phyloP scores from a whole-genome alignment of 768 basidiomycete species.

The Boletus pseudopeckii region DNA sequence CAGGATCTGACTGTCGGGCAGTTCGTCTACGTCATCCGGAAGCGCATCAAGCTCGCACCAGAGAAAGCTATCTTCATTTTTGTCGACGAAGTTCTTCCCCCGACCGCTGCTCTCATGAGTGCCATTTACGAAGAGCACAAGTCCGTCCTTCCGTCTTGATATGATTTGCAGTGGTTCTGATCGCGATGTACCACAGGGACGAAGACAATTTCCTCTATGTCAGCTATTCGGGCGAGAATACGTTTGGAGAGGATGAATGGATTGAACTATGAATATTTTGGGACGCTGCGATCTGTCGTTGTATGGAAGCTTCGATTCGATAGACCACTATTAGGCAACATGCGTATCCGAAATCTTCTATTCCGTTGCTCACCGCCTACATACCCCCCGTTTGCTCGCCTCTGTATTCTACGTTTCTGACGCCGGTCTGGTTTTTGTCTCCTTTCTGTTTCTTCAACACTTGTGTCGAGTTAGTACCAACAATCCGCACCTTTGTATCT shows the following conservation, averaged over 20 bases:
- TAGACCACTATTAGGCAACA: conserved; percentile 30
- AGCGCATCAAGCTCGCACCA: conserved; percentile 98
- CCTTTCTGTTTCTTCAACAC: background rate
- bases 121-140: conserved; percentile 99
- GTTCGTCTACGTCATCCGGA: conserved; percentile 99
- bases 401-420: conserved; percentile 28
- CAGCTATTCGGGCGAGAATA: conserved; percentile 98
- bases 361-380: conserved; percentile 8
- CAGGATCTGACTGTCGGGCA: conserved; percentile 97
- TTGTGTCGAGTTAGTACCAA: conserved; percentile 15
- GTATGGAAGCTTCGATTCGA: conserved; percentile 20
- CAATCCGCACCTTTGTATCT: conserved; percentile 18
- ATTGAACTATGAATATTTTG: conserved; percentile 30
- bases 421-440: conserved; percentile 3
- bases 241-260: conserved; percentile 59
- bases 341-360: conserved; percentile 17
- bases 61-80: conserved; percentile 99
- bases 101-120: conserved; percentile 97
- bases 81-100: conserved; percentile 97
- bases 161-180: conserved; percentile 25
- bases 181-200: conserved; percentile 55
- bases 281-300: conserved; percentile 20
- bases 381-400: conserved; percentile 32
- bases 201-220: conserved; percentile 99
- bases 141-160: conserved; percentile 45